These are phyloP conservation scores for Pichia sp. DNA, from an alignment of 1,139 yeast species.

Conservation along the genomic window DNA sequence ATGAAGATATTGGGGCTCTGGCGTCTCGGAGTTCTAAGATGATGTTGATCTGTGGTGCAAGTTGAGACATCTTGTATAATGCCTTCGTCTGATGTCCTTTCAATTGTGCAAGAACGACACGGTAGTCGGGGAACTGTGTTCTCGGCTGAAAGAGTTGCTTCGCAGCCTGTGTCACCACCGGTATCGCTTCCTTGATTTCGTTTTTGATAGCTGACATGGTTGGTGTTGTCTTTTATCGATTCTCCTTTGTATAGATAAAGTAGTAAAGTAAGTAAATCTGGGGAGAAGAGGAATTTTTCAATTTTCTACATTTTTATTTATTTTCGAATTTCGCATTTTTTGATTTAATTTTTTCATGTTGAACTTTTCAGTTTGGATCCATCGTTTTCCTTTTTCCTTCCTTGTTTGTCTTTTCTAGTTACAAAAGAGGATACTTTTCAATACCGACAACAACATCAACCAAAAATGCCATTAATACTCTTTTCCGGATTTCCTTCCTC, in stretches of 20 bases:
- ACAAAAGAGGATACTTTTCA: too few relatives aligned
- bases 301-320: too few relatives aligned
- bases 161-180: background rate
- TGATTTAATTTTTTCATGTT: too few relatives aligned
- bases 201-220: background rate
- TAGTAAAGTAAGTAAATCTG: too few relatives aligned
- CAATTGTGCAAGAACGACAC: constrained; percentile 71
- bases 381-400: background rate
- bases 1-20: constrained; percentile 83
- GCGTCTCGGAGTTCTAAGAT: constrained; percentile 85
- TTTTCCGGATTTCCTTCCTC: constrained; percentile 84
- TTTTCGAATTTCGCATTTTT: too few relatives aligned
- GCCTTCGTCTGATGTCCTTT: constrained; percentile 93
- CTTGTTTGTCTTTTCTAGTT: too few relatives aligned
- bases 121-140: constrained; percentile 59
- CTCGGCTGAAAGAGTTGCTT: constrained; percentile 27
- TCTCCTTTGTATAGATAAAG: too few relatives aligned
- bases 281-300: too few relatives aligned
- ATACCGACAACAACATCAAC: background rate
- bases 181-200: background rate
- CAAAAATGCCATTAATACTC: constrained; percentile 75
- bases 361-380: too few relatives aligned
- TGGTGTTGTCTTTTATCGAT: too few relatives aligned
- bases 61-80: constrained; percentile 60
- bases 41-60: constrained; percentile 79